phyloP scores from a whole-genome alignment of 1,284 basidiomycete species.

The Malassezia sympodialis region DNA sequence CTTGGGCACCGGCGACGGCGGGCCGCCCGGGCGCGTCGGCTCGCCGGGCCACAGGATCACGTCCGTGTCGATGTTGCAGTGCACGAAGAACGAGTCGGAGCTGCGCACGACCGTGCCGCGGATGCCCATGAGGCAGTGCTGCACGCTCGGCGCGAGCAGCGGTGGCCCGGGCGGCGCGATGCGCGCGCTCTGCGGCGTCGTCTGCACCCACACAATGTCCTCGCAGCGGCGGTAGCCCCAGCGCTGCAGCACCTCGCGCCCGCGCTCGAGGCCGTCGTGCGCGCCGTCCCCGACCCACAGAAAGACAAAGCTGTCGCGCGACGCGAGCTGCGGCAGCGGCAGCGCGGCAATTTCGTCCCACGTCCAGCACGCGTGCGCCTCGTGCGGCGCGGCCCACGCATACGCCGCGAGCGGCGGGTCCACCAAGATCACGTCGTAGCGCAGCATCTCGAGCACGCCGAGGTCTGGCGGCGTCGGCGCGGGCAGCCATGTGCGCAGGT shows the following conservation, averaged over 20 bases:
- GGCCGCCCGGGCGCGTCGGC: constrained; percentile 37
- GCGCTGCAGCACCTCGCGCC: constrained; percentile 74
- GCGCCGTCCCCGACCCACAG: constrained; percentile 91
- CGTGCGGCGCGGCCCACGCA: constrained; percentile 25
- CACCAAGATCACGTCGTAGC: constrained; percentile 87
- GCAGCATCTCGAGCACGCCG: constrained; percentile 51
- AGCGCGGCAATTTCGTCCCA: constrained; percentile 74
- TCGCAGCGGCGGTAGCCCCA: constrained; percentile 96
- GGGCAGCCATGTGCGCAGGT: constrained; percentile 23
- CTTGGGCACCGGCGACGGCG: constrained; percentile 56
- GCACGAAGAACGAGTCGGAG: constrained; percentile 87
- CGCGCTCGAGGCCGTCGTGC: constrained; percentile 79
- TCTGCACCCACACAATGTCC: constrained; percentile 94
- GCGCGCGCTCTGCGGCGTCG: constrained; percentile 53
- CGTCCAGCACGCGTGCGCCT: constrained; percentile 52
- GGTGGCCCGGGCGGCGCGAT: constrained; percentile 13
- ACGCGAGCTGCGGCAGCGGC: constrained; percentile 71
- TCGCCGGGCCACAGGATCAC: constrained; percentile 91
- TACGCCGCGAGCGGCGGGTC: constrained; percentile 64
- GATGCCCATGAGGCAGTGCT: constrained; percentile 98
- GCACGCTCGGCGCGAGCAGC: constrained; percentile 24
- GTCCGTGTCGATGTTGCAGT: constrained; percentile 96
- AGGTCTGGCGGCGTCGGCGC: constrained; percentile 20
- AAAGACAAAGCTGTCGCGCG: constrained; percentile 74
- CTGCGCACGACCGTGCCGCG: constrained; percentile 87